Base-by-base conservation (phyloP, 2,329 filamentous ascomycete species). In the Aspergillus uvarum region DNA sequence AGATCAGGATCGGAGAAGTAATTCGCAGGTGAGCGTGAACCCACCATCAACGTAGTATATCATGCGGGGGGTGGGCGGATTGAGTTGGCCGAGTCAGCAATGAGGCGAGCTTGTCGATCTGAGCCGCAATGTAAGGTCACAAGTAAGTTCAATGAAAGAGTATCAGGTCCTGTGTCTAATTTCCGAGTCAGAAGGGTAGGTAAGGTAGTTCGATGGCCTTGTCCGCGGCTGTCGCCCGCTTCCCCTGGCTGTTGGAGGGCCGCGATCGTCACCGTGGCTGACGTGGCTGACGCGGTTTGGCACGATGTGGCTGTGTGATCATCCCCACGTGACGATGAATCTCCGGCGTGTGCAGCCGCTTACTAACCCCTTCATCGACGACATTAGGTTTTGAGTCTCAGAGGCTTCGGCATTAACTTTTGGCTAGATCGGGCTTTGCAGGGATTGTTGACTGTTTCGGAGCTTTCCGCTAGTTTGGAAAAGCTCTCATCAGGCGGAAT, bases 1-100 rank as follows among this genome's bases (percentile, higher is more conserved):
- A 57, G 26, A 62, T 66, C 63, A 68, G 68, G 67, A 66, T 58
- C 55, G 63, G 58, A 48, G 56, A 56, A 53, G 59, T 49, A 58
- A 44, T 53, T 54, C 62, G 56, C 56, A 58, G 55, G 51, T 60
- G 47, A 60, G 51, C 24, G 54, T 60, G 59, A 56, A 56, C 60
- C 61, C 63, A 67, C 65, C 64, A 65, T 63, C 22, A 58, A 61
- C 48, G 32, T 44, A 44, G 38, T 44, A 44, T 44, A 44, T 47
- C 32, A 35, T 35, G 56, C 54, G 26, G 52, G 57, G 57, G 31
- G 31, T 2, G 22, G 29, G 59, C 56, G 44, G 53, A 52, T 54
- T 62, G 55, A 59, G 56, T 31, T 60, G 56, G 55, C 53, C 44
- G 38, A 52, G 31, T 55, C 52, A 52, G 26, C 31, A 47, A 38